Conservation (phyloP, 2,329 filamentous ascomycete species). For the Fusarium hainanense region DNA sequence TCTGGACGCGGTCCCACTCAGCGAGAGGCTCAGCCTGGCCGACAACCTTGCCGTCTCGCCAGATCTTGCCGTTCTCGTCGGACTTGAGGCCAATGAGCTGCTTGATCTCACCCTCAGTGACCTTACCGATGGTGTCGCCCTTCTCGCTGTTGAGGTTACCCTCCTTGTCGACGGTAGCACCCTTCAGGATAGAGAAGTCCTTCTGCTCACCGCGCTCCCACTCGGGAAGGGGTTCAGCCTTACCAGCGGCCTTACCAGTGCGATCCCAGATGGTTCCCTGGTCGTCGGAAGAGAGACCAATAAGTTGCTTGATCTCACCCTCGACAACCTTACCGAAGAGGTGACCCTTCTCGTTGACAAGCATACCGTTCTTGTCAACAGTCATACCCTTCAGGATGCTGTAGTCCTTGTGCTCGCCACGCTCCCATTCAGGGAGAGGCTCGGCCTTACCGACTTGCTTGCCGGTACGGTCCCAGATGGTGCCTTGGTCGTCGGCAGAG, state of each 20-base stretch:
- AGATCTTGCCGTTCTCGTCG: conserved; percentile 75
- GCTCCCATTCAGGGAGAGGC: conserved; percentile 67
- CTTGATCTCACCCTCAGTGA: conserved; percentile 71
- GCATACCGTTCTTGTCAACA: conserved; percentile 69
- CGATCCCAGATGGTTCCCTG: conserved; percentile 75
- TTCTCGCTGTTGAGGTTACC: conserved; percentile 66
- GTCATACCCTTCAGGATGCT: conserved; percentile 57
- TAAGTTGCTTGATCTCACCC: conserved; percentile 73
- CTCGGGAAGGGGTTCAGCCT: conserved; percentile 71
- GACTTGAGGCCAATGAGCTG: conserved; percentile 73
- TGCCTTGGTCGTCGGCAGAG: conserved; percentile 73
- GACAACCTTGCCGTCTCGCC: conserved; percentile 73
- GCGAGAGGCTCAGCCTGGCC: conserved; percentile 74
- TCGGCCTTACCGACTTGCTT: conserved; percentile 75
- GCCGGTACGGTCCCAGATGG: conserved; percentile 70
- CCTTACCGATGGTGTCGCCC: conserved; percentile 67
- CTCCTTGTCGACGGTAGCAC: conserved; percentile 55
- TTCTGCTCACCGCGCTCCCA: conserved; percentile 59
- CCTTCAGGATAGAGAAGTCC: conserved; percentile 35
- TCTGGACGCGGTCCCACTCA: conserved; percentile 60
- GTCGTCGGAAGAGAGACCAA: conserved; percentile 72
- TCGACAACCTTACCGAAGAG: conserved; percentile 72
- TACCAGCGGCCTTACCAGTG: conserved; percentile 72
- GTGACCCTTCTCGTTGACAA: conserved; percentile 64
- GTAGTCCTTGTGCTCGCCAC: conserved; percentile 51